Evolutionary conservation across 225 moss, liverwort and hornwort genomes (phyloP), one percentile per base, ranked within the genome.

Genomic region (Sphagnum tenellum): DNA sequence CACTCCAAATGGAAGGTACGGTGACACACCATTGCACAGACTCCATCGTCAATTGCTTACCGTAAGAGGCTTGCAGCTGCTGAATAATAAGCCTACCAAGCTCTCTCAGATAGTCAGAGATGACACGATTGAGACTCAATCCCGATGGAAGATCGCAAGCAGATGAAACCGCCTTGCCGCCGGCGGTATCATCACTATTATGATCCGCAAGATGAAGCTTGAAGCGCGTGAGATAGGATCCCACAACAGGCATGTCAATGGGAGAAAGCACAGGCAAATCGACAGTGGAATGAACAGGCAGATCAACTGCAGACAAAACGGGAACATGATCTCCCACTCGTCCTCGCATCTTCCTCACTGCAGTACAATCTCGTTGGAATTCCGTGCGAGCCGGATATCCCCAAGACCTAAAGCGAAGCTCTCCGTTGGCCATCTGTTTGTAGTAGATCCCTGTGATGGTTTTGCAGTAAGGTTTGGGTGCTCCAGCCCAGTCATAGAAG

Each of bases 11-110:
- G 7, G 85, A 81, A 4, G 85, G 81, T 29, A 81, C 78, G 9
- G 81, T 85, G 3, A 85, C 73, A 64, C 86, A 91, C 89, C 89
- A 89, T 51, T 77, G 76, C 4, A 89, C 72, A 3, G 67, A 74
- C 12, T 78, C 46, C 64, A 48, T 68, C 5, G 71, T 68, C 3
- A 88, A 8, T 2, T 71, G 66, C 0, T 9, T 0, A 0, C 79
- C 82, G 47, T 76, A 72, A 3, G 56, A 2, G 0, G 2, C 13
- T 29, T 68, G 73, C 0, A 89, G 48, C 3, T 29, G 57, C 0
- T 3, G 45, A n/a, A 88, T n/a, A 9, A 79, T 67, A 11, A 82
- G 61, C 7, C 44, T 0, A 5, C 75, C 75, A 44, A 87, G 59
- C 52, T 73, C 72, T 9, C 71, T 65, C 9, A 88, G 63, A 46